Percentiles rank a stretch among this genome's conserved stretches.
These are phyloP conservation scores for Conidiobolus incongruus DNA, from an alignment of 371 early-diverging fungal genomes.

Conservation along the genomic window DNA sequence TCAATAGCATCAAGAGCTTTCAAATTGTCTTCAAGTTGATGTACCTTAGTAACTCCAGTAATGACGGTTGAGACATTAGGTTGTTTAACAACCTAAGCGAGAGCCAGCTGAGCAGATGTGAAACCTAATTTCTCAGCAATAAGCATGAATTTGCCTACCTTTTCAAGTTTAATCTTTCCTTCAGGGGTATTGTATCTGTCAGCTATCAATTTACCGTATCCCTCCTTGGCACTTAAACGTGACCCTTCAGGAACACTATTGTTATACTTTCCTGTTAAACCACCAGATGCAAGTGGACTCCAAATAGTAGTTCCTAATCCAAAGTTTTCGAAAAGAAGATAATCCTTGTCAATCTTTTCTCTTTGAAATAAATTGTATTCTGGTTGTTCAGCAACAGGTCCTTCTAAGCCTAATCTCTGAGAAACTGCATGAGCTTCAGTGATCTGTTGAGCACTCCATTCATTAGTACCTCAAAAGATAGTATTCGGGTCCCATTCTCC, in stretches of 20 bases:
- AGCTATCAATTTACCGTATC: conserved; percentile 31
- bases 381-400: conserved; percentile 51
- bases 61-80: conserved; percentile 13
- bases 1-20: conserved; percentile 26
- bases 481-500: conserved; percentile 60
- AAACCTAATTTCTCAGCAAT: conserved; percentile 30
- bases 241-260: conserved; percentile 42
- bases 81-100: conserved; percentile 62
- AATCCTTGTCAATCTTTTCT: no score
- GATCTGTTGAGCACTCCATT: conserved; percentile 66
- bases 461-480: conserved; percentile 58
- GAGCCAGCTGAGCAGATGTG: conserved; percentile 49
- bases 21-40: no score
- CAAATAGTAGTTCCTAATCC: conserved; percentile 56
- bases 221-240: conserved; percentile 33
- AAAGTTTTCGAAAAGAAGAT: conserved; percentile 37
- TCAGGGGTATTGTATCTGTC: no score
- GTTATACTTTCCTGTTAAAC: conserved; percentile 60
- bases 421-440: conserved; percentile 58
- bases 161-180: conserved; percentile 19
- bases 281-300: conserved; percentile 58
- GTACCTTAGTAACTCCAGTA: conserved; percentile 32
- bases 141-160: conserved; percentile 15
- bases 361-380: conserved; percentile 72
- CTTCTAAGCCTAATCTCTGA: conserved; percentile 34